Percentiles rank a stretch among this genome's conserved stretches.
Evolutionary conservation across 75 land plant genomes (phyloP).

Genomic region (Sequoia sempervirens): DNA sequence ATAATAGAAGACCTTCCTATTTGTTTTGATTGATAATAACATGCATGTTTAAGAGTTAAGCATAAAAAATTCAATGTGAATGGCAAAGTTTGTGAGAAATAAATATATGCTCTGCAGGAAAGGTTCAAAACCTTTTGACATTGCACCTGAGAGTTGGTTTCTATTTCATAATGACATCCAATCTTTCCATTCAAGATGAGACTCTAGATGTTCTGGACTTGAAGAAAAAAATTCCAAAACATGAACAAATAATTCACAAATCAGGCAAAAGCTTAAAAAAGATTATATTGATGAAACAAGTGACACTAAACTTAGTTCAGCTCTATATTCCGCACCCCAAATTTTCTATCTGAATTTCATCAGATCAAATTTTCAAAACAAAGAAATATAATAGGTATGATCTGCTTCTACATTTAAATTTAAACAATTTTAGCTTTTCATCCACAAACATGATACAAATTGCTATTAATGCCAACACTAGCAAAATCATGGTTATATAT

Average conservation of each 20-base stretch:
- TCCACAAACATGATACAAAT: not conserved
- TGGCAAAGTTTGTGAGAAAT: not conserved
- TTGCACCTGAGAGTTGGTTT: not conserved
- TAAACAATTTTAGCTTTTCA: not conserved
- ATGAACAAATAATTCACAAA: not conserved
- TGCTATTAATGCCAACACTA: not conserved
- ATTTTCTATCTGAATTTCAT: not conserved
- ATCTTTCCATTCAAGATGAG: not conserved
- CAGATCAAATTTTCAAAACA: not conserved
- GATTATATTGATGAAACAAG: not conserved
- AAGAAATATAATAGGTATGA: not conserved
- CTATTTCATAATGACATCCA: not conserved
- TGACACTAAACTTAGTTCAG: not conserved
- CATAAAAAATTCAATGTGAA: not conserved
- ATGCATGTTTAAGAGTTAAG: not conserved
- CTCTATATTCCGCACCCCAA: not conserved
- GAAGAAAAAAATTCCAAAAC: not conserved
- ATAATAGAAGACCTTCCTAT: not conserved
- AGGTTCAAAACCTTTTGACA: not conserved
- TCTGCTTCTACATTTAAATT: not conserved
- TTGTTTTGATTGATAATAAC: not conserved
- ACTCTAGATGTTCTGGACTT: not conserved
- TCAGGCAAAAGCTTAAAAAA: not conserved
- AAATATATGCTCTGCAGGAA: not conserved
- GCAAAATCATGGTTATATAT: not conserved